Base-by-base conservation (phyloP, 1,284 basidiomycete species). In the Stygiomarasmius scandens region DNA sequence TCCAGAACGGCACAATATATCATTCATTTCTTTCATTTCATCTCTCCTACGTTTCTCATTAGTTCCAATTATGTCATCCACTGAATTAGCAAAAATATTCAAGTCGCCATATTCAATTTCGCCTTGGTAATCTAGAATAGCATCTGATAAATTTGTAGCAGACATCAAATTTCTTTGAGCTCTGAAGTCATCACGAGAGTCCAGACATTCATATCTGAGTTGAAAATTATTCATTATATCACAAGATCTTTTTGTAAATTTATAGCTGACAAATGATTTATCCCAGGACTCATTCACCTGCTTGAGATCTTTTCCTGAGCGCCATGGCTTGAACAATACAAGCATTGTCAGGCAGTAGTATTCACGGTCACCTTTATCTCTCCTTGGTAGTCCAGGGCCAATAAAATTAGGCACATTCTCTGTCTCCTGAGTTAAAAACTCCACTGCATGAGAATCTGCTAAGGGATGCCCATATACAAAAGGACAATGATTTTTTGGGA, bases 191-290 rank as follows among this genome's bases (percentile, higher is more conserved):
- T 66, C 62, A 14, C 56, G 32, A 3, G 60, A 52, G 44, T 66
- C 64, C 24, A 62, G 48, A 43, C 65, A 66, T 45, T 65, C 62
- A 58, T 61, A 63, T 14, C 46, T 34, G 1, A 66, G 29, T 25
- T 65, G 61, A 23, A 66, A 61, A 47, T 63, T 63, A 5, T 54
- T 48, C 54, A 64, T 63, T 3, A 63, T 34, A n/a, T 50, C 43
- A n/a, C 16, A n/a, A 44, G 5, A 4, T 6, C 2, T 2, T n/a
- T 65, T 52, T 16, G 46, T 14, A 49, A 65, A 64, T 0, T 1
- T 14, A 47, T 61, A 45, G 2, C 20, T n/a, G 3, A 20, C 20
- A 55, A 64, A 65, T 14, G 55, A 41, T 4, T 64, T 49, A 46
- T 61, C 49, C 62, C 61, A 65, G 3, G 44, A n/a, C 16, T 49